These are phyloP conservation scores for Nakaseomyces sp. DNA, from an alignment of 1,139 yeast species.

Conservation along the genomic window DNA sequence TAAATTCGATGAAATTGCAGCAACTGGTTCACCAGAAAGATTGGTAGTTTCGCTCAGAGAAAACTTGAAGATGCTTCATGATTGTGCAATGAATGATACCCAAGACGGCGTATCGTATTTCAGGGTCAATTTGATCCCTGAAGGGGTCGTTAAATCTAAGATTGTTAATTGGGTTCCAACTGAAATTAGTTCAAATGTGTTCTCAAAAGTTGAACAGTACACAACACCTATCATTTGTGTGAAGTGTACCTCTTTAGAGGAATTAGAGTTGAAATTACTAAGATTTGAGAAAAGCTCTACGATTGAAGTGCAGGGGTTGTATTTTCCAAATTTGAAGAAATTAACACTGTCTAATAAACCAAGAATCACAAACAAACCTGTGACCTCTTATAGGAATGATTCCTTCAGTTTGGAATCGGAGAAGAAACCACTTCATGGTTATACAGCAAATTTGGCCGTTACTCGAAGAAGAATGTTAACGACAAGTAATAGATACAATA, in stretches of 20 bases:
- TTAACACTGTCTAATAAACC: conserved; percentile 12
- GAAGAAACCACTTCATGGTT: conserved; percentile 1
- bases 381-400: conserved; percentile 3
- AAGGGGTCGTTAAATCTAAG: conserved; percentile 16
- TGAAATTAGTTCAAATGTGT: conserved; percentile 5
- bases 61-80: conserved; percentile 15
- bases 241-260: conserved; percentile 14
- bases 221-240: conserved; percentile 18
- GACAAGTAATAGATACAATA: neutral
- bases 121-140: conserved; percentile 20
- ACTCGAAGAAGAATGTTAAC: conserved; percentile 2
- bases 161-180: conserved; percentile 21
- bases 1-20: conserved; percentile 18
- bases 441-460: neutral
- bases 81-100: conserved; percentile 16
- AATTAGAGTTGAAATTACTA: conserved; percentile 16
- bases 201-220: conserved; percentile 4
- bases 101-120: conserved; percentile 23
- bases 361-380: conserved; percentile 6
- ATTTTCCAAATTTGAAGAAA: conserved; percentile 16
- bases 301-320: conserved; percentile 19
- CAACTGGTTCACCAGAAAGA: conserved; percentile 16
- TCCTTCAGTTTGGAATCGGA: neutral
- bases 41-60: conserved; percentile 11
- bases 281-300: conserved; percentile 11